Conservation (phyloP, 2,329 filamentous ascomycete species). For the Monilinia polystroma region DNA sequence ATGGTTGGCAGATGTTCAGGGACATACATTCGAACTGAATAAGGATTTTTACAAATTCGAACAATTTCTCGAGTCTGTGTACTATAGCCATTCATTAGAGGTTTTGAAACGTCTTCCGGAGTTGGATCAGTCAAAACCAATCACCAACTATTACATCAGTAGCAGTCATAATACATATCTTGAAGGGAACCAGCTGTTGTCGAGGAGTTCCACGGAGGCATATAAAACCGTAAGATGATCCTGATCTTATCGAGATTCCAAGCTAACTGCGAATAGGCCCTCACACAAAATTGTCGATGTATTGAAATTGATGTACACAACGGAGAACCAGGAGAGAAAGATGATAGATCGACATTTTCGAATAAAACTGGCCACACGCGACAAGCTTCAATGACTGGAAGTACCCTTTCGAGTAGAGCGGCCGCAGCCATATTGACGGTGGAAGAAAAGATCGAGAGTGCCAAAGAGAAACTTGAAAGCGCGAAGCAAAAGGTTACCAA, state of each 20-base stretch:
- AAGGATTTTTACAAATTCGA: slow-evolving; percentile 39
- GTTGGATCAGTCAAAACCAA: slow-evolving; percentile 38
- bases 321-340: slow-evolving; percentile 50
- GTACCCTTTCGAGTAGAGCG: slow-evolving; percentile 39
- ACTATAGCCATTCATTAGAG: slow-evolving; percentile 37
- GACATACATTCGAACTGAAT: slow-evolving; percentile 31
- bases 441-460: slow-evolving; percentile 34
- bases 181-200: slow-evolving; percentile 79
- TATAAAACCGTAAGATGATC: slow-evolving; percentile 66
- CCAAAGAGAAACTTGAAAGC: slow-evolving; percentile 32
- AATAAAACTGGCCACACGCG: slow-evolving; percentile 49
- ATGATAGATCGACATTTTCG: slow-evolving; percentile 37
- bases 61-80: slow-evolving; percentile 38
- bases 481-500: slow-evolving; percentile 33
- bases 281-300: slow-evolving; percentile 77
- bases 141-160: slow-evolving; percentile 81
- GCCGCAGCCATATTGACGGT: slow-evolving; percentile 28
- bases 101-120: slow-evolving; percentile 30
- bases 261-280: slow-evolving; percentile 50
- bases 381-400: slow-evolving; percentile 32
- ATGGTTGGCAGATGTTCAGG: slow-evolving; percentile 54
- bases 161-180: slow-evolving; percentile 95
- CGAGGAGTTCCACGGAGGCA: slow-evolving; percentile 69
- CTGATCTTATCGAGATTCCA: not conserved
- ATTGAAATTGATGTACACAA: slow-evolving; percentile 97